Conservation (phyloP, 805 yeast species). For the Starmerella vaccinii region DNA sequence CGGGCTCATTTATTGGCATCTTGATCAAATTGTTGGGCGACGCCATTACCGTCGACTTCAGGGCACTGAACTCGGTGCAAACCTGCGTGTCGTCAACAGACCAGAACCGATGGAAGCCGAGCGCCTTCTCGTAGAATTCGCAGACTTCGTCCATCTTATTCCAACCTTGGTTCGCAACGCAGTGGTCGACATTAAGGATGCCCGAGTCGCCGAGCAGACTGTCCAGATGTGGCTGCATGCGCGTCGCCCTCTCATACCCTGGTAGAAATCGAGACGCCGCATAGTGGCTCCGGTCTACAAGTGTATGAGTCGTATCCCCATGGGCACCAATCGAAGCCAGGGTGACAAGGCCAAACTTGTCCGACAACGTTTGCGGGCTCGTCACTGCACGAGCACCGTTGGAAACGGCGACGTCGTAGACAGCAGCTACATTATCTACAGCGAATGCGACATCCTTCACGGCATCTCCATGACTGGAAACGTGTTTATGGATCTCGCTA, state of each 20-base stretch:
- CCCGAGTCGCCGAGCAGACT: slow-evolving; percentile 32
- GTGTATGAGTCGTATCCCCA: slow-evolving; percentile 63
- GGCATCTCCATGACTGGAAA: slow-evolving; percentile 60
- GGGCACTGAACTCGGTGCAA: slow-evolving; percentile 58
- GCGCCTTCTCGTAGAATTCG: slow-evolving; percentile 46
- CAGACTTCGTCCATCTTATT: slow-evolving; percentile 51
- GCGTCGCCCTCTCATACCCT: slow-evolving; percentile 30
- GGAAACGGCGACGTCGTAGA: slow-evolving; percentile 39
- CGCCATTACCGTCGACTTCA: slow-evolving; percentile 68
- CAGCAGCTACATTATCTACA: slow-evolving; percentile 43
- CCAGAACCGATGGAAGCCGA: slow-evolving; percentile 74
- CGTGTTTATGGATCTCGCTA: slow-evolving; percentile 38
- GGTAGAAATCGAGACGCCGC: slow-evolving; percentile 42
- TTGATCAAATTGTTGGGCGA: slow-evolving; percentile 53
- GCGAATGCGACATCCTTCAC: slow-evolving; percentile 65
- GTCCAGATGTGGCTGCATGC: slow-evolving; percentile 23
- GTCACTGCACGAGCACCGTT: slow-evolving; percentile 40
- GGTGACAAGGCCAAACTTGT: slow-evolving; percentile 42
- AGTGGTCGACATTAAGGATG: slow-evolving; percentile 53
- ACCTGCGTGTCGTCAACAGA: slow-evolving; percentile 72
- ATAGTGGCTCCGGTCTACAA: slow-evolving; percentile 39
- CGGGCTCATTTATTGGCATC: slow-evolving; percentile 83
- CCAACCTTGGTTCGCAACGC: slow-evolving; percentile 74
- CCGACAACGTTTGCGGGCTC: slow-evolving; percentile 28
- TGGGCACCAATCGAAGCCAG: slow-evolving; percentile 44